Conservation (phyloP, 176 grass and related monocot species). For the Aegilops speltoides region DNA sequence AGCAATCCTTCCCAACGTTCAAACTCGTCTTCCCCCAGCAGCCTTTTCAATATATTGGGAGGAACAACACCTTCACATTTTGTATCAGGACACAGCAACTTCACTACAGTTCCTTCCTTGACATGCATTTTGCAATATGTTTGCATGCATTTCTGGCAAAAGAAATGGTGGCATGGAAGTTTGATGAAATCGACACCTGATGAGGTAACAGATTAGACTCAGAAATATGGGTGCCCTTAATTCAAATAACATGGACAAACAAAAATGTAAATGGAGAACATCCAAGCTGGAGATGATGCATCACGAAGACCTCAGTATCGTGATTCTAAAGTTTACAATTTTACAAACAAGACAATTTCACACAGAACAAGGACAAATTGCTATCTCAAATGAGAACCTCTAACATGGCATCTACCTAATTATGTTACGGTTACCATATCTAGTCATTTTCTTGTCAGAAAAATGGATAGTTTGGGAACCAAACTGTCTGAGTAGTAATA, state of each 20-base stretch:
- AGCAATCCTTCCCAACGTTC: slow-evolving; percentile 72
- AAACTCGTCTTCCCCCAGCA: slow-evolving; percentile 63
- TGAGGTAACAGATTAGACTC: slow-evolving; percentile 16
- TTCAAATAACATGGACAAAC: slow-evolving; percentile 9
- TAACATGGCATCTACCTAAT: not conserved
- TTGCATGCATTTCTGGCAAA: slow-evolving; percentile 80
- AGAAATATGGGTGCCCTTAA: slow-evolving; percentile 2
- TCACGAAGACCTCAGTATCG: not conserved
- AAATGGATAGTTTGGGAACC: not conserved
- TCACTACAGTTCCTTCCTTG: slow-evolving; percentile 67
- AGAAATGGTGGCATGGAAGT: slow-evolving; percentile 81
- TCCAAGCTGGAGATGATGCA: slow-evolving; percentile 8
- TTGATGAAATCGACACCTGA: slow-evolving; percentile 69
- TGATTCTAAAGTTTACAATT: slow-evolving; percentile 11
- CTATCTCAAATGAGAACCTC: not conserved
- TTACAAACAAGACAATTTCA: slow-evolving; percentile 17
- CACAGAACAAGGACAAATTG: not conserved
- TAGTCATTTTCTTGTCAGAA: not conserved
- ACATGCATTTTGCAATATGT: slow-evolving; percentile 74
- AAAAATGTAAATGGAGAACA: slow-evolving; percentile 11
- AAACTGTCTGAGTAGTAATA: slow-evolving; percentile 14
- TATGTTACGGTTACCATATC: not conserved
- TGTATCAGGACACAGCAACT: slow-evolving; percentile 65
- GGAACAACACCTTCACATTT: slow-evolving; percentile 63
- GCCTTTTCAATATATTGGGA: slow-evolving; percentile 64